These are phyloP conservation scores for Podospora pseudocomata DNA, from an alignment of 495 filamentous ascomycete genomes.

Conservation along the genomic window DNA sequence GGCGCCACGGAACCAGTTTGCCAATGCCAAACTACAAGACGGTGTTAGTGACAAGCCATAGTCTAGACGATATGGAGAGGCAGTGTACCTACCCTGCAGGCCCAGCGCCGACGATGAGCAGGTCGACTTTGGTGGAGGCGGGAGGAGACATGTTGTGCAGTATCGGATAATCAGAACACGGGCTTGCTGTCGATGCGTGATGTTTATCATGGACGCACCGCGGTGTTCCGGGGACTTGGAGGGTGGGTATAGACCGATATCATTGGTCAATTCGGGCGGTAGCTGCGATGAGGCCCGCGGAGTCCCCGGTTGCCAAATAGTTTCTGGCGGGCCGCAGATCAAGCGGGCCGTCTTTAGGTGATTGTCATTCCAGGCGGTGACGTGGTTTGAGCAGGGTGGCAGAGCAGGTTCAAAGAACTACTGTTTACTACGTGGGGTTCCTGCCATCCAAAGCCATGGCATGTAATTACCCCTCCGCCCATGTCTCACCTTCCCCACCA, in stretches of 20 bases:
- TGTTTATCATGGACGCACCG: no score
- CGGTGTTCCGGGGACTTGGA: no score
- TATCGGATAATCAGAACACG: not conserved
- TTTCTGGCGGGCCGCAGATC: not conserved
- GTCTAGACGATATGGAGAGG: not conserved
- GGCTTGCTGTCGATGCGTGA: not conserved
- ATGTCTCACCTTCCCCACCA: no score
- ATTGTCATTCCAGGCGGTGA: not conserved
- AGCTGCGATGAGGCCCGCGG: no score
- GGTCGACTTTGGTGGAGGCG: constrained; percentile 34
- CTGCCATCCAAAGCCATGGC: not conserved
- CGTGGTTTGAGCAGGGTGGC: not conserved
- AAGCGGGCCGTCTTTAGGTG: not conserved
- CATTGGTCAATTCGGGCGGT: no score
- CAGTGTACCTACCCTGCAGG: constrained; percentile 54
- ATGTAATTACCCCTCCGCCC: no score
- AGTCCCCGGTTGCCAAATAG: not conserved
- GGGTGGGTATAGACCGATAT: no score
- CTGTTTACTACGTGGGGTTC: not conserved
- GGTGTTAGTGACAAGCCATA: not conserved
- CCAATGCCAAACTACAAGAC: constrained; percentile 11
- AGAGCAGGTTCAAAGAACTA: not conserved
- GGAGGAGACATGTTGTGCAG: not conserved
- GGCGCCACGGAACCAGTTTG: constrained; percentile 22
- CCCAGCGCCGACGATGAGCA: constrained; percentile 65